Percentiles rank a stretch among this genome's conserved stretches.
Evolutionary conservation across 163 green algal genomes (phyloP).

Genomic region (Chlamydomonas reinhardtii): DNA sequence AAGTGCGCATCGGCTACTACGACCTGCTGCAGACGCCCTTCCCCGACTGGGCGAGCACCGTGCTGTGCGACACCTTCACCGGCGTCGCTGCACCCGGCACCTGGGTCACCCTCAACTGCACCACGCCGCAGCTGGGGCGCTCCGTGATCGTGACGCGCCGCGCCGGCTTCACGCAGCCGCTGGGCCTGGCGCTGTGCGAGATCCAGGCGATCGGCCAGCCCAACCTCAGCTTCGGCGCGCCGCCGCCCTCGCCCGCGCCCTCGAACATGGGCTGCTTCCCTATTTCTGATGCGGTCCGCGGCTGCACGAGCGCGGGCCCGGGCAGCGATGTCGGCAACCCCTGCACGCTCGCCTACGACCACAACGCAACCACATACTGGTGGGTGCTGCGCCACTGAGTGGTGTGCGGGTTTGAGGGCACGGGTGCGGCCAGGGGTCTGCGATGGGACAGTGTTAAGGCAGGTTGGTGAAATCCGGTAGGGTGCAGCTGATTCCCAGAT

Average conservation of each 20-base stretch:
- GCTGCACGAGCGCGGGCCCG: neutral
- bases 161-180: too few species aligned
- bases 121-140: too few species aligned
- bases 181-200: neutral
- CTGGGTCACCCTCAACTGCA: neutral
- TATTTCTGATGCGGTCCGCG: neutral
- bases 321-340: neutral
- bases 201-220: neutral
- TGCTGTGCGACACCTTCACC: neutral
- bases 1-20: neutral
- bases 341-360: neutral
- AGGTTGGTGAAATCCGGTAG: too few species aligned
- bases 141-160: neutral
- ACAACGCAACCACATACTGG: neutral
- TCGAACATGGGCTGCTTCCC: neutral
- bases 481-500: too few species aligned
- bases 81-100: too few species aligned
- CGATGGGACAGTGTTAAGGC: too few species aligned
- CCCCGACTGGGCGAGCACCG: neutral
- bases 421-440: too few species aligned
- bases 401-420: too few species aligned
- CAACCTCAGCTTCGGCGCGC: neutral
- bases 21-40: neutral
- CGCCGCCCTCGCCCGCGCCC: too few species aligned
- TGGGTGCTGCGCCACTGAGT: neutral